Conservation (phyloP, 2,329 filamentous ascomycete genomes). For the Beauveria medogensis region DNA sequence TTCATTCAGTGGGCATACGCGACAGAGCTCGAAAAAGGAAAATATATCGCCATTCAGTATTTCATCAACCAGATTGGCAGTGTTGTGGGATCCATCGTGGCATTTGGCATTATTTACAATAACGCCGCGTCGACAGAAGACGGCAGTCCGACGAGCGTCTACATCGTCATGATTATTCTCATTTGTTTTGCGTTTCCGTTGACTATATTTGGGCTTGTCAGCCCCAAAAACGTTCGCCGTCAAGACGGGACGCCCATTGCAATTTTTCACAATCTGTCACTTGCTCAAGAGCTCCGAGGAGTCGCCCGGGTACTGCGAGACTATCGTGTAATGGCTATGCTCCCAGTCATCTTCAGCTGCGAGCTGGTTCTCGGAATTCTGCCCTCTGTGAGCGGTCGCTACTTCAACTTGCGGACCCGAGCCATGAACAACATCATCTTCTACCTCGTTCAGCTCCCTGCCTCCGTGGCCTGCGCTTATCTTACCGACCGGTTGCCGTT, state of each 20-base stretch:
- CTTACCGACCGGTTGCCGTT: constrained; percentile 10
- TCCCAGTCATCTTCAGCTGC: constrained; percentile 14
- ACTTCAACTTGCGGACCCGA: constrained; percentile 15
- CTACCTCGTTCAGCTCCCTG: constrained; percentile 14
- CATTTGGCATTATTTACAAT: constrained; percentile 10
- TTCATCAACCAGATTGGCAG: constrained; percentile 11
- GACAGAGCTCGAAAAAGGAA: constrained; percentile 14
- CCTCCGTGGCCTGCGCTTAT: constrained; percentile 10
- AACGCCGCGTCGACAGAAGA: constrained; percentile 1
- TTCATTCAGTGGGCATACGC: constrained; percentile 14
- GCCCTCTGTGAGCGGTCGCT: constrained; percentile 13
- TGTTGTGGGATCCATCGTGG: constrained; percentile 13
- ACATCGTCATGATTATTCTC: constrained; percentile 15
- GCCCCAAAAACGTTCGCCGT: constrained; percentile 17
- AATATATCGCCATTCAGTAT: constrained; percentile 11
- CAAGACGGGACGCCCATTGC: constrained; percentile 12
- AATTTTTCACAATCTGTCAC: constrained; percentile 12
- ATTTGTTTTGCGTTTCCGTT: constrained; percentile 12
- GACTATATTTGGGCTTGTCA: constrained; percentile 15
- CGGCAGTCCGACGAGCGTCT: constrained; percentile 12
- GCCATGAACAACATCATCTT: constrained; percentile 14
- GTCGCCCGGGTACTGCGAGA: constrained; percentile 9
- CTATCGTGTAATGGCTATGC: constrained; percentile 12
- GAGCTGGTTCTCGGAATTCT: constrained; percentile 13
- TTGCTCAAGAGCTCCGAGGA: constrained; percentile 12